Percentiles rank a stretch among this genome's conserved stretches.
These are phyloP conservation scores for Cladosporium velox DNA, from an alignment of 2,329 filamentous ascomycete genomes.

Conservation along the genomic window DNA sequence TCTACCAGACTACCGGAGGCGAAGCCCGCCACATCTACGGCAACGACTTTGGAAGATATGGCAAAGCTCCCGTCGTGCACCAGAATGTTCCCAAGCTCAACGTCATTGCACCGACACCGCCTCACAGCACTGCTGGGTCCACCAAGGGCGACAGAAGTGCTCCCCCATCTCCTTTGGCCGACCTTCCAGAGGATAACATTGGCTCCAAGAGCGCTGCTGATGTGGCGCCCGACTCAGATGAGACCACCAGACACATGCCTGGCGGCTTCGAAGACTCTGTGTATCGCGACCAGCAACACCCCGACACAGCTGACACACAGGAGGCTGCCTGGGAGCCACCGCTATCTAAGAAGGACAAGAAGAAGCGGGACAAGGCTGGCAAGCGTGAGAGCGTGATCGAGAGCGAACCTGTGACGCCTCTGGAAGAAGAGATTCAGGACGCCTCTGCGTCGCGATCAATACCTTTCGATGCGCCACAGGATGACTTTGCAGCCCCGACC, in stretches of 20 bases:
- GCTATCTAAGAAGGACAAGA: slow-evolving; percentile 34
- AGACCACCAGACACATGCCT: slow-evolving; percentile 57
- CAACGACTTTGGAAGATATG: slow-evolving; percentile 26
- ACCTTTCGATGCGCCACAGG: slow-evolving; percentile 9
- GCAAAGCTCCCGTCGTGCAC: slow-evolving; percentile 20
- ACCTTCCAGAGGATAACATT: slow-evolving; percentile 22
- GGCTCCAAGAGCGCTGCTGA: slow-evolving; percentile 39
- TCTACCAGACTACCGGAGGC: slow-evolving; percentile 44
- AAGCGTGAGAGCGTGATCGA: slow-evolving; percentile 19
- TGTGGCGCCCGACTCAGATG: slow-evolving; percentile 42
- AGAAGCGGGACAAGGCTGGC: slow-evolving; percentile 32
- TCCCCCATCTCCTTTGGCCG: slow-evolving; percentile 34
- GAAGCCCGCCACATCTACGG: slow-evolving; percentile 23
- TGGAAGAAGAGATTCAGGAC: not conserved
- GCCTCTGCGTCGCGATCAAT: not conserved
- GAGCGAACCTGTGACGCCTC: slow-evolving; percentile 21
- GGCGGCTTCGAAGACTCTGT: slow-evolving; percentile 58
- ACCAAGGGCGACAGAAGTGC: slow-evolving; percentile 36
- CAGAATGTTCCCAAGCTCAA: slow-evolving; percentile 53
- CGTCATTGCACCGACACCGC: slow-evolving; percentile 60
- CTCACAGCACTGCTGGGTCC: slow-evolving; percentile 47
- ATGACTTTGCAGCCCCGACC: slow-evolving; percentile 37
- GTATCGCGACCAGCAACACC: slow-evolving; percentile 15
- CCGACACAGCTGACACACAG: slow-evolving; percentile 21
- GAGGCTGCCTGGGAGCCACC: slow-evolving; percentile 34